phyloP scores from a whole-genome alignment of 345 rosid species.

The rapeseed (Brassica napus) region Da-Ae NC_063450.1:51381501-51382000 shows the following conservation, averaged over 20 bases:
- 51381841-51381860: not conserved
- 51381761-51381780: not conserved
- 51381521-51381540: constrained; percentile 23
- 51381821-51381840: not conserved
- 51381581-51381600: constrained; percentile 12
- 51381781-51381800: not conserved
- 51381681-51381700: not conserved
- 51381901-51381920: constrained; percentile 12
- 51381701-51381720: not conserved
- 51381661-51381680: not conserved
- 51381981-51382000: constrained; percentile 4
- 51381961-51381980: constrained; percentile 24
- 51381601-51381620: not conserved
- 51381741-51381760: not conserved
- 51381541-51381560: constrained; percentile 39
- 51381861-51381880: constrained; percentile 5
- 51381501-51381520: constrained; percentile 27
- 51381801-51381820: not conserved
- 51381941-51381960: not conserved
- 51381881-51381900: constrained; percentile 13
- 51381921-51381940: constrained; percentile 22
- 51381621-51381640: not conserved
- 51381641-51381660: not conserved
- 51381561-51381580: constrained; percentile 14
- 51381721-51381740: not conserved